These are phyloP conservation scores for Crithidia brevicula DNA, from an alignment of 208 protist genomes.

Conservation along the genomic window DNA sequence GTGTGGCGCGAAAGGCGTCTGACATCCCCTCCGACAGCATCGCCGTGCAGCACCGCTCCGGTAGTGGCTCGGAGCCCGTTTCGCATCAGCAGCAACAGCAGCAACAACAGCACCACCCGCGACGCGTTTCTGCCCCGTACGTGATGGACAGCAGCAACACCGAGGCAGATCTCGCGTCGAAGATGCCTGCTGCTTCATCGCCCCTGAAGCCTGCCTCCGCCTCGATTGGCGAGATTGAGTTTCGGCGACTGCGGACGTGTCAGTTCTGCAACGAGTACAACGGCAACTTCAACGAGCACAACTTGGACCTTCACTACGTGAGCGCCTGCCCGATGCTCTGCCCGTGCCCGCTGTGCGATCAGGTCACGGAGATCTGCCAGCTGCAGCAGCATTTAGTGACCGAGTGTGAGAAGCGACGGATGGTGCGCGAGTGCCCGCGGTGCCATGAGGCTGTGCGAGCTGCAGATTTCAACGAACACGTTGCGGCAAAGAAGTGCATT, in stretches of 20 bases:
- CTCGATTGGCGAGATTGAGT: slow-evolving; percentile 33
- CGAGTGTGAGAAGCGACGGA: slow-evolving; percentile 76
- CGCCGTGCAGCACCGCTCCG: slow-evolving; percentile 5
- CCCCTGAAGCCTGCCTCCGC: slow-evolving; percentile 12
- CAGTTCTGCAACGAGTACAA: slow-evolving; percentile 90
- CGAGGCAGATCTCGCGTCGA: slow-evolving; percentile 6
- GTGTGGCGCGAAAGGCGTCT: slow-evolving; percentile 2
- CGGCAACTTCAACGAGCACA: slow-evolving; percentile 66
- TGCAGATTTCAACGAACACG: slow-evolving; percentile 78
- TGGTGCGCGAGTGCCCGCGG: slow-evolving; percentile 88
- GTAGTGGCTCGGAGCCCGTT: slow-evolving; percentile 5
- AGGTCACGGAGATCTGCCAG: slow-evolving; percentile 91
- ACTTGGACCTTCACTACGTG: slow-evolving; percentile 88
- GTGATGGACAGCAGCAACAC: not conserved
- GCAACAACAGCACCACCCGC: slow-evolving; percentile 1
- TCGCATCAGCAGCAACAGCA: not conserved
- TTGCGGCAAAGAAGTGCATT: slow-evolving; percentile 70
- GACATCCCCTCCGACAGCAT: slow-evolving; percentile 26
- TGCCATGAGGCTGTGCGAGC: slow-evolving; percentile 87
- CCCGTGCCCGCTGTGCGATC: slow-evolving; percentile 89
- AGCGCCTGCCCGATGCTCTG: slow-evolving; percentile 91
- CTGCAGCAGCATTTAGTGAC: slow-evolving; percentile 89
- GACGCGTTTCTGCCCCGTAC: not conserved
- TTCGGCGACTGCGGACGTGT: slow-evolving; percentile 55
- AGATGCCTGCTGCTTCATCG: not conserved